Evolutionary conservation across 805 yeast genomes (phyloP).

Genomic region (Pichia membranifaciens): DNA sequence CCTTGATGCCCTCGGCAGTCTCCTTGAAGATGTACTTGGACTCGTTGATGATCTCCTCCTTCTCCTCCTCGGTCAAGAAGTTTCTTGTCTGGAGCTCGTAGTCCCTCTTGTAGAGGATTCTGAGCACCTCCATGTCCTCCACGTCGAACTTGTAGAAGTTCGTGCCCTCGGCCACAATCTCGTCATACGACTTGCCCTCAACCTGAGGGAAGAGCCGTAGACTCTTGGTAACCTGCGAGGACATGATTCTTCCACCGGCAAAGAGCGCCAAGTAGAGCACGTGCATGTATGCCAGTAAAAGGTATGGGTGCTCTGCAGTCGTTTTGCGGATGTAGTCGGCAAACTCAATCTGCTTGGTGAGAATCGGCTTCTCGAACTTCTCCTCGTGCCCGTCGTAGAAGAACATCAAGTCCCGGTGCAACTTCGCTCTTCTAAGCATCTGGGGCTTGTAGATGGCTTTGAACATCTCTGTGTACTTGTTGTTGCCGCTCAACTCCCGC

Average conservation of each 20-base stretch:
- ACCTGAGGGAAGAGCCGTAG: slow-evolving; percentile 72
- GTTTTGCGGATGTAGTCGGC: slow-evolving; percentile 51
- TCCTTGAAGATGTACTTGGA: slow-evolving; percentile 59
- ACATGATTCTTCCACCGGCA: slow-evolving; percentile 78
- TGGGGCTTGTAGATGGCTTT: slow-evolving; percentile 63
- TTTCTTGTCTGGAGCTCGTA: slow-evolving; percentile 74
- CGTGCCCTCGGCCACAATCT: slow-evolving; percentile 56
- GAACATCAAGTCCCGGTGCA: slow-evolving; percentile 59
- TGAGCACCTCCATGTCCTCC: slow-evolving; percentile 58
- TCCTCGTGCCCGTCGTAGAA: slow-evolving; percentile 51
- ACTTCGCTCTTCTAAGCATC: slow-evolving; percentile 53
- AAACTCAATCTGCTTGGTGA: slow-evolving; percentile 58
- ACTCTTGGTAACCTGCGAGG: slow-evolving; percentile 59
- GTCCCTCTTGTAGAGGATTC: slow-evolving; percentile 64
- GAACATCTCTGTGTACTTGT: slow-evolving; percentile 43
- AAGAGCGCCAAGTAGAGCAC: slow-evolving; percentile 79
- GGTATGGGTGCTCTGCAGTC: slow-evolving; percentile 58
- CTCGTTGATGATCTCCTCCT: slow-evolving; percentile 63
- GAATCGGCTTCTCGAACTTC: slow-evolving; percentile 53
- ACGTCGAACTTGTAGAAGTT: slow-evolving; percentile 64
- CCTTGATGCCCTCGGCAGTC: slow-evolving; percentile 55
- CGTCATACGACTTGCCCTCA: slow-evolving; percentile 58
- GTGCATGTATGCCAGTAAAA: slow-evolving; percentile 75
- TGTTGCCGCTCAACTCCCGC: slow-evolving; percentile 37
- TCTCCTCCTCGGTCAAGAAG: slow-evolving; percentile 63